These are phyloP conservation scores for Hymenoscyphus fructigenus DNA, from an alignment of 2,329 filamentous ascomycete species.

Conservation along the genomic window DNA sequence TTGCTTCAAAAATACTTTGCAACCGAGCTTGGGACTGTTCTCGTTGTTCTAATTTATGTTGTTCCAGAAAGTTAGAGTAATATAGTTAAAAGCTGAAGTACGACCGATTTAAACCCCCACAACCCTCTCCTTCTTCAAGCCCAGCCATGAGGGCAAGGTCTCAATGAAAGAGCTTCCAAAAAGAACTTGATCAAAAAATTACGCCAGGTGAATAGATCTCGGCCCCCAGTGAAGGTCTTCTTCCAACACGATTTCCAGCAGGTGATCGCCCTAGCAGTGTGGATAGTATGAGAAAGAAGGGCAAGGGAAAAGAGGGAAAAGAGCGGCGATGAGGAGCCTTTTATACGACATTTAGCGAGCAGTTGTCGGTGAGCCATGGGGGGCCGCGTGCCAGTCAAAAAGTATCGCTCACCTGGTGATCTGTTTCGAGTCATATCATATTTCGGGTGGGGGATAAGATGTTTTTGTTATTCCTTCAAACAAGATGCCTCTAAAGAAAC, in stretches of 20 bases:
- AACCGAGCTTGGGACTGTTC: too few species aligned
- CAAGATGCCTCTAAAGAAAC: not conserved
- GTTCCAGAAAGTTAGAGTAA: too few species aligned
- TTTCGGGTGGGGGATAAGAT: not conserved
- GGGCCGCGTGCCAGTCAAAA: not conserved
- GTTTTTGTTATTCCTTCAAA: not conserved
- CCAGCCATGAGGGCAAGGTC: conserved; percentile 38
- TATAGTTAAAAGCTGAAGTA: too few species aligned
- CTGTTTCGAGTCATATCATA: not conserved
- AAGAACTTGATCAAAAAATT: conserved; percentile 46
- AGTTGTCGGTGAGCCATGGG: not conserved
- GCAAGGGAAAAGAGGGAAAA: conserved; percentile 5
- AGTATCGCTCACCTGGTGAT: not conserved
- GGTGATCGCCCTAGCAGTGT: conserved; percentile 45
- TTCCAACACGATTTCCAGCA: conserved; percentile 32
- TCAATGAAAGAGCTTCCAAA: conserved; percentile 43
- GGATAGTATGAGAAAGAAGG: conserved; percentile 38
- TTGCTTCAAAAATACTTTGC: too few species aligned
- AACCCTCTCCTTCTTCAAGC: conserved; percentile 22
- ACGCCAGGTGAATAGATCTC: conserved; percentile 39
- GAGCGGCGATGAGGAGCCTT: not conserved
- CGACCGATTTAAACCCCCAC: too few species aligned
- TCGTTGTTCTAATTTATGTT: too few species aligned
- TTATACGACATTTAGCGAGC: not conserved
- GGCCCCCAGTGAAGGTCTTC: conserved; percentile 52